Base-by-base conservation (phyloP, 2,329 filamentous ascomycete species). In the Aureobasidium sp. region DNA sequence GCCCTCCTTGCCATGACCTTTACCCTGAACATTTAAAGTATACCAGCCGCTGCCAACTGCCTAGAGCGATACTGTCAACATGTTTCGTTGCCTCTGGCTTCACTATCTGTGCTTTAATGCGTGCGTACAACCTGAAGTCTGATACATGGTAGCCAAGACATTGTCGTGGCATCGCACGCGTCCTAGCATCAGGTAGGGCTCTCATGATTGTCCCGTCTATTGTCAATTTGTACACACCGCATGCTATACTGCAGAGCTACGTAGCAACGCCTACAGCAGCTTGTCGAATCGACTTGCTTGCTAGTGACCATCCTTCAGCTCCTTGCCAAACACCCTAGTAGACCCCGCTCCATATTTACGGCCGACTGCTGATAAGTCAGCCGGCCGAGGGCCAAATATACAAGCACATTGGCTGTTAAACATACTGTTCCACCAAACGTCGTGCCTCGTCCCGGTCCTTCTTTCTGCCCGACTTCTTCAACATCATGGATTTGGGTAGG, bases 311-410 rank as follows among this genome's bases (percentile, higher is more conserved):
- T 55, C 25, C 21, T 36, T 25, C 53, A 55, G 37, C 53, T 57
- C 39, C 13, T 25, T 36, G 9, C 10, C 27, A 21, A 32, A 30
- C 27, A 41, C 41, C 53, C 51, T 55, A 44, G 29, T 55, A 45
- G n/a, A 37, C 54, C 54, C 54, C 54, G 54, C 54, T 58, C 54
- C 54, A 58, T 58, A 58, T 47, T 58, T 58, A 58, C 54, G 54
- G 54, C 54, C 54, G 54, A 29, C 32, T 29, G 42, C 5, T 45
- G 53, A 45, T 42, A 42, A 54, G 50, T 55, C 51, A 55, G 53
- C 41, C 53, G 30, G 29, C 50, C 50, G 50, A 41, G 50, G 14
- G 50, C 21, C 32, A 42, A 39, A 42, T 54, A n/a, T 41, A 54
- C 37, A 53, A 37, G 32, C 21, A 50, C 50, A 27, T 27, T 42